A percentile compares a stretch with the other conserved stretches of the same genome.
phyloP scores from a whole-genome alignment of 306 rosid genomes.

The Cucumis hystrix region DNA sequence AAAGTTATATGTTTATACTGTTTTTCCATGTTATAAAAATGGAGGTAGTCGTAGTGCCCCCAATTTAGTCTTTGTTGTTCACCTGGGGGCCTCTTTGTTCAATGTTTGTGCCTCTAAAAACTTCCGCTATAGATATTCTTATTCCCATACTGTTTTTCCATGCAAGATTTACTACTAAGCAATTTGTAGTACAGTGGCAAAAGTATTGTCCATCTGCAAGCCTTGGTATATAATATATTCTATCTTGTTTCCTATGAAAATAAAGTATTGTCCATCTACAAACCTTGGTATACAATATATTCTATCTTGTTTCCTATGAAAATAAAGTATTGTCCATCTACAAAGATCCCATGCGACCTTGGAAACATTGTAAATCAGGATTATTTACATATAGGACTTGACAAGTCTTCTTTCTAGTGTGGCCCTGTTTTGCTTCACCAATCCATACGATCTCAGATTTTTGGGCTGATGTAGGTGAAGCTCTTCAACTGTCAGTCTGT shows the following conservation, averaged over 20 bases:
- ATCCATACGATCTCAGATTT: neutral
- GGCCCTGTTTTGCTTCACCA: neutral
- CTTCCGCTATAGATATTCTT: constrained; percentile 12
- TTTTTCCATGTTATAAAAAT: constrained; percentile 4
- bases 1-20: neutral
- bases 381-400: neutral
- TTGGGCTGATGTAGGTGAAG: neutral
- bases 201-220: neutral
- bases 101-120: constrained; percentile 42
- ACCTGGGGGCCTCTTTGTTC: constrained; percentile 21
- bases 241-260: too few relatives aligned
- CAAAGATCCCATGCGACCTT: neutral
- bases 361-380: neutral
- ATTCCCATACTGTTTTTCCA: neutral
- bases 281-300: too few relatives aligned
- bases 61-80: constrained; percentile 19
- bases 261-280: too few relatives aligned
- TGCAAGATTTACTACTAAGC: neutral
- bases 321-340: too few relatives aligned
- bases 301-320: too few relatives aligned
- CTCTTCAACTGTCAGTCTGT: neutral
- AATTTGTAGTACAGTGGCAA: neutral
- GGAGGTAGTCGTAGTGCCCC: constrained; percentile 66
- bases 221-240: too few relatives aligned
- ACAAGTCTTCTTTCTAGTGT: neutral